Percentiles rank a stretch among this genome's conserved stretches.
Conservation (phyloP, 2,329 filamentous ascomycete species). For the Leptographium lundbergii region DNA sequence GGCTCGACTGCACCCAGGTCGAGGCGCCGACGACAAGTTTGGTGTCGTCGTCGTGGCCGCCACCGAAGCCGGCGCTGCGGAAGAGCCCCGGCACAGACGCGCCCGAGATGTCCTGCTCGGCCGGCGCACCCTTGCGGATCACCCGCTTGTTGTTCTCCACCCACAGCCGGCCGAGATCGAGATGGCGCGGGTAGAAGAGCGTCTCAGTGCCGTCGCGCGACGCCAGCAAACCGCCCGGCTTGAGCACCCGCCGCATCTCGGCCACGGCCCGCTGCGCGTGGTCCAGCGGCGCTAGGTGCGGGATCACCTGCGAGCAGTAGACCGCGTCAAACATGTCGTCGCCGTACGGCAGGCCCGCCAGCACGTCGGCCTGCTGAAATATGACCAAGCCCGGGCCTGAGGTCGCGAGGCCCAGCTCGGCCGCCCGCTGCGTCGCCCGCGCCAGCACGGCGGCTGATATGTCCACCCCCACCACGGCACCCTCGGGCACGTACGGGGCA, state of each 20-base stretch:
- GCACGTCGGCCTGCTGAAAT: conserved; percentile 22
- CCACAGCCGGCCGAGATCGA: conserved; percentile 17
- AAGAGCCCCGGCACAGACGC: conserved; percentile 19
- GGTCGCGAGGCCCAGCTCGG: conserved; percentile 2
- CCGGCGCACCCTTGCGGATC: conserved; percentile 6
- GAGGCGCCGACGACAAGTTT: conserved; percentile 19
- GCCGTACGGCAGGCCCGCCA: conserved; percentile 23
- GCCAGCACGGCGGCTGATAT: conserved; percentile 18
- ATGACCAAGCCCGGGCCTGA: conserved; percentile 12
- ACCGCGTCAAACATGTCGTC: conserved; percentile 29
- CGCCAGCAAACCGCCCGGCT: conserved; percentile 27
- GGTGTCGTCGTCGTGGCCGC: conserved; percentile 14
- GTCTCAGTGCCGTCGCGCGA: conserved; percentile 18
- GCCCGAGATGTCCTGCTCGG: conserved; percentile 5
- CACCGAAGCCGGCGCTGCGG: conserved; percentile 17
- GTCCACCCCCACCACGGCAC: conserved; percentile 28
- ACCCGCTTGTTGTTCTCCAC: conserved; percentile 14
- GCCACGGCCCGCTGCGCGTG: conserved; percentile 18
- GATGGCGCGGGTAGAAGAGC: conserved; percentile 20
- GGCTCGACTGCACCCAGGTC: conserved; percentile 16
- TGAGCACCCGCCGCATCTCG: conserved; percentile 31
- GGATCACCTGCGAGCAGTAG: conserved; percentile 29
- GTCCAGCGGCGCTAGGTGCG: conserved; percentile 23
- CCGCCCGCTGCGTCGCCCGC: conserved; percentile 6
- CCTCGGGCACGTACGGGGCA: conserved; percentile 24